phyloP scores from a whole-genome alignment of 2,329 filamentous ascomycete genomes.

The Aureobasidium pullulans region DNA sequence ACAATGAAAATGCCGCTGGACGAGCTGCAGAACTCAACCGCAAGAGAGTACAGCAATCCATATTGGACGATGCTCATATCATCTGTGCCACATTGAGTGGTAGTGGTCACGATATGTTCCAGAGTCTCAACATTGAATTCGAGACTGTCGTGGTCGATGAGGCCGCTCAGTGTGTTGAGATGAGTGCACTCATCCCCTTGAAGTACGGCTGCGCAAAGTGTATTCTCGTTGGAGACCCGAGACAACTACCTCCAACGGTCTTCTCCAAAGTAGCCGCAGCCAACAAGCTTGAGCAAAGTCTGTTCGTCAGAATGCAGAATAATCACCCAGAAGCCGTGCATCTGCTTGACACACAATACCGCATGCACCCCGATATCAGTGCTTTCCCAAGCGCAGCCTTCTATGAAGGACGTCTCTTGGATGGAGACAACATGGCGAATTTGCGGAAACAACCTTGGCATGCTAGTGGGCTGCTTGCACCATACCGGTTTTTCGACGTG shows the following conservation, averaged over 20 bases:
- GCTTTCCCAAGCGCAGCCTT: conserved; percentile 83
- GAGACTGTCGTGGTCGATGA: conserved; percentile 98
- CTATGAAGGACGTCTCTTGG: conserved; percentile 79
- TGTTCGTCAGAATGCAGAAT: conserved; percentile 97
- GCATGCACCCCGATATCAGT: conserved; percentile 98
- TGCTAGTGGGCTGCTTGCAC: conserved; percentile 67
- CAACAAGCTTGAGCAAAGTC: conserved; percentile 93
- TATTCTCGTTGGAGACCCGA: conserved; percentile 93
- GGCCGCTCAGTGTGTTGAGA: conserved; percentile 94
- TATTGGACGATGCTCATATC: conserved; percentile 84
- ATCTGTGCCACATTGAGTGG: conserved; percentile 93
- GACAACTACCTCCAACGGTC: conserved; percentile 92
- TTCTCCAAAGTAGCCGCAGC: conserved; percentile 85
- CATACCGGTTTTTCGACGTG: conserved; percentile 96
- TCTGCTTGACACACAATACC: conserved; percentile 94
- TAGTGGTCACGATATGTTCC: conserved; percentile 96
- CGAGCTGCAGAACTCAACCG: conserved; percentile 82
- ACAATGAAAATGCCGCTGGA: conserved; percentile 71
- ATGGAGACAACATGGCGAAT: conserved; percentile 74
- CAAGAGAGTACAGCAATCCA: conserved; percentile 78
- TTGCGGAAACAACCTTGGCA: conserved; percentile 82
- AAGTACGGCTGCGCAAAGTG: conserved; percentile 98
- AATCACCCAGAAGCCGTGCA: conserved; percentile 85
- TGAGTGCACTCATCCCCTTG: conserved; percentile 90
- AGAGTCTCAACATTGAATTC: conserved; percentile 88